Conservation (phyloP, 352 stramenopile genomes). For the Phytophthora palmivora region DNA sequence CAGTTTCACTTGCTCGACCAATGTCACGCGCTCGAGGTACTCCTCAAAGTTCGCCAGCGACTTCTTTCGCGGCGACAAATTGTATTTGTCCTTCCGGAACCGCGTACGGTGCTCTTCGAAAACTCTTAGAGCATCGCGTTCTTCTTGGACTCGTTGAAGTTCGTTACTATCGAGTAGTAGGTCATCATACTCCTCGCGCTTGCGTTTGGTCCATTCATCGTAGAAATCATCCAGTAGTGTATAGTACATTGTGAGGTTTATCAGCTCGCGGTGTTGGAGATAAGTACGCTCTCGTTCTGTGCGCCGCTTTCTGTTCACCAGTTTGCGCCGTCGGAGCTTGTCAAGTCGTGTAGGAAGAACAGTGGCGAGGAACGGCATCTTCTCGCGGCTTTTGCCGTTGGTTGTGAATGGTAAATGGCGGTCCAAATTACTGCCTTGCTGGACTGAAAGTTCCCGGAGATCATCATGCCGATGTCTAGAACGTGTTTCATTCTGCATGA, state of each 20-base stretch:
- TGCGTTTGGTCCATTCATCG: slow-evolving; percentile 59
- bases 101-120: slow-evolving; percentile 50
- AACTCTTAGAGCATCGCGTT: slow-evolving; percentile 43
- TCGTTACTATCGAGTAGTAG: slow-evolving; percentile 35
- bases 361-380: slow-evolving; percentile 63
- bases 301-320: slow-evolving; percentile 50
- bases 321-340: slow-evolving; percentile 44
- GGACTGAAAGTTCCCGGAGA: slow-evolving; percentile 34
- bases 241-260: slow-evolving; percentile 70
- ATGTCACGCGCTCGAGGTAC: slow-evolving; percentile 61
- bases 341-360: slow-evolving; percentile 43
- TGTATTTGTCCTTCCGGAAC: slow-evolving; percentile 68
- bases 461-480: slow-evolving; percentile 64
- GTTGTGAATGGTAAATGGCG: slow-evolving; percentile 64
- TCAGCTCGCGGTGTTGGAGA: slow-evolving; percentile 47
- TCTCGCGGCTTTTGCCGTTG: slow-evolving; percentile 67
- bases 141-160: slow-evolving; percentile 36
- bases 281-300: slow-evolving; percentile 50
- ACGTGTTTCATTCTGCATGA: slow-evolving; percentile 64
- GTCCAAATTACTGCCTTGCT: slow-evolving; percentile 23
- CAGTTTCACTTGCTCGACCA: slow-evolving; percentile 54
- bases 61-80: slow-evolving; percentile 50
- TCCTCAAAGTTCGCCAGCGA: slow-evolving; percentile 55
- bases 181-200: slow-evolving; percentile 46
- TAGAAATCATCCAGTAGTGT: slow-evolving; percentile 69